These are phyloP conservation scores for Xylaria sp. DNA, from an alignment of 2,329 filamentous ascomycete genomes.

Conservation along the genomic window DNA sequence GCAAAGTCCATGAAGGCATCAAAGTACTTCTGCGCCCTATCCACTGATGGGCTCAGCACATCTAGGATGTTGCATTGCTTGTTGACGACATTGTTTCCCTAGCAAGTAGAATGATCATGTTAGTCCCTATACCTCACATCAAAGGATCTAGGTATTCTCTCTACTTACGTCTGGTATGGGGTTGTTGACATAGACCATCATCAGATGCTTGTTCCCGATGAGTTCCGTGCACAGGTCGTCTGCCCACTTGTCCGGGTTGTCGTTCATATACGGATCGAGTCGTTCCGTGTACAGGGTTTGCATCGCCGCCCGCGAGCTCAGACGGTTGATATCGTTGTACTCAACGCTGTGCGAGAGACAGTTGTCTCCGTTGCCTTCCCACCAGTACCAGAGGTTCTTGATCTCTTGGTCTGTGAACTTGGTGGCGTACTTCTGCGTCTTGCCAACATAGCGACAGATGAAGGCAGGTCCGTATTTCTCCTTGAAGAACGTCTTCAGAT, in stretches of 20 bases:
- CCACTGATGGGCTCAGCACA: not conserved
- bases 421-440: not conserved
- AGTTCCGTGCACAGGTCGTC: not conserved
- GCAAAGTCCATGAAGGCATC: not conserved
- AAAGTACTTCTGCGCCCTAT: not conserved
- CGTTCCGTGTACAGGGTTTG: not conserved
- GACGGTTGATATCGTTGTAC: conserved; percentile 2
- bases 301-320: not conserved
- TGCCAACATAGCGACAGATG: not conserved
- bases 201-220: not conserved
- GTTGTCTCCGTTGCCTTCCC: conserved; percentile 1
- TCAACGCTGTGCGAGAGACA: not conserved
- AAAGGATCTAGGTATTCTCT: not conserved
- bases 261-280: not conserved
- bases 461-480: not conserved
- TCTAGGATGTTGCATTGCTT: not conserved
- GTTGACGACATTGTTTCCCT: conserved; percentile 1
- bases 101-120: not conserved
- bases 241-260: not conserved
- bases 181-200: not conserved
- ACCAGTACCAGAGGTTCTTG: conserved; percentile 4
- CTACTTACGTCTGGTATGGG: not conserved
- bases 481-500: not conserved
- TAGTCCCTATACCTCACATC: not conserved
- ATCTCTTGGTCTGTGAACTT: not conserved